A percentile compares a stretch with the other conserved stretches of the same genome.
Evolutionary conservation across 371 early-diverging fungal species (phyloP).

Genomic region (Lichtheimia corymbifera): DNA sequence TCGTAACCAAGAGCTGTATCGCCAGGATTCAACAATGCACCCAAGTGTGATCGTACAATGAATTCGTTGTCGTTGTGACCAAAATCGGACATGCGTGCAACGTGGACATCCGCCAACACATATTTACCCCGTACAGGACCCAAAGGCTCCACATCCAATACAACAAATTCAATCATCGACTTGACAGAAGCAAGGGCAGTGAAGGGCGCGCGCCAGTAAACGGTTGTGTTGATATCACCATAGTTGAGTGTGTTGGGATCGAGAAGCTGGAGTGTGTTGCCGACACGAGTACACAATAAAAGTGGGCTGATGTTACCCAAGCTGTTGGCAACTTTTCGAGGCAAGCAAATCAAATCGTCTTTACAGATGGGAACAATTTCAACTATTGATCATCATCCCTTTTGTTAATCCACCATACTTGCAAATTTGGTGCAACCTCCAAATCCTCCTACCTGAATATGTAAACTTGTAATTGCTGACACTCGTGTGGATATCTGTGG

Average conservation of each 20-base stretch:
- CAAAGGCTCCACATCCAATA: conserved; percentile 89
- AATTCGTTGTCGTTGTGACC: conserved; percentile 83
- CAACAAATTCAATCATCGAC: conserved; percentile 88
- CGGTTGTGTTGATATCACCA: conserved; percentile 73
- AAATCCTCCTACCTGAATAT: conserved; percentile 34
- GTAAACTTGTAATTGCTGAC: conserved; percentile 97
- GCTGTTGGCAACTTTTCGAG: conserved; percentile 79
- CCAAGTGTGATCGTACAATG: conserved; percentile 92
- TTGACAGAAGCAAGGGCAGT: conserved; percentile 70
- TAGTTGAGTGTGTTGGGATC: conserved; percentile 82
- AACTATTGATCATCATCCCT: conserved; percentile 62
- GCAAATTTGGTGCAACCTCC: too few relatives aligned
- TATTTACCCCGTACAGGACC: conserved; percentile 77
- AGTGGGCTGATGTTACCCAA: conserved; percentile 87
- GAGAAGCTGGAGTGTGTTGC: conserved; percentile 81
- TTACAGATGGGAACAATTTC: conserved; percentile 98
- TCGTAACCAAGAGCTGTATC: conserved; percentile 94
- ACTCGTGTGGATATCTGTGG: conserved; percentile 93
- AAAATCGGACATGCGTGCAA: conserved; percentile 79
- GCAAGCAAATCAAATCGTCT: conserved; percentile 95
- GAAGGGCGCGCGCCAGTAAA: conserved; percentile 89
- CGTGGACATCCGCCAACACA: conserved; percentile 77
- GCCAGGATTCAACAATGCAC: conserved; percentile 87
- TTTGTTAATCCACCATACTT: not conserved
- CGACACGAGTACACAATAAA: conserved; percentile 82